Percentiles rank a stretch among this genome's conserved stretches.
Conservation (phyloP, 345 rosid species). For the Erysimum cheiranthoides region DNA sequence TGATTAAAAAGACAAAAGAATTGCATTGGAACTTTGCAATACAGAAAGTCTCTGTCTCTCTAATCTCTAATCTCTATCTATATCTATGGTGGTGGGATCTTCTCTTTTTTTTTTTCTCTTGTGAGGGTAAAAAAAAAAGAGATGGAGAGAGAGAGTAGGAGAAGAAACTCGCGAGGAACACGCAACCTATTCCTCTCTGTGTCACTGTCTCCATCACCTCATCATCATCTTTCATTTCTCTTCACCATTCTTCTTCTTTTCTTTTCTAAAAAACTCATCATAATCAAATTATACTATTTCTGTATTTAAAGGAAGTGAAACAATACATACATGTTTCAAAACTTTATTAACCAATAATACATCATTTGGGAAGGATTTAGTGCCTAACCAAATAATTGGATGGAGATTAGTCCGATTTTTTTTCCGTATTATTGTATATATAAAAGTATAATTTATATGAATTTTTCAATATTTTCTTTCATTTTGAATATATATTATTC, state of each 20-base stretch:
- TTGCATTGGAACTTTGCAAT: slow-evolving; percentile 37
- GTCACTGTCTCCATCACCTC: slow-evolving; percentile 42
- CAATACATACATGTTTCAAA: not conserved
- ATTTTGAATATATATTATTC: not conserved
- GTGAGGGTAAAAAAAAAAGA: not conserved
- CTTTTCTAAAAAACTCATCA: not conserved
- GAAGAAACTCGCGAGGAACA: slow-evolving; percentile 51
- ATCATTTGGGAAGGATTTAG: not conserved
- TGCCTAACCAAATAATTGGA: not conserved
- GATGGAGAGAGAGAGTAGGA: not conserved
- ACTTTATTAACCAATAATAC: not conserved
- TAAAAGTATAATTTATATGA: too few species aligned
- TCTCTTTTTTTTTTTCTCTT: not conserved
- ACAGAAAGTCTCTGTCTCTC: slow-evolving; percentile 39
- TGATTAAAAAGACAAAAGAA: slow-evolving; percentile 23
- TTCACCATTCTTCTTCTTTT: slow-evolving; percentile 31
- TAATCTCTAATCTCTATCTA: too few species aligned
- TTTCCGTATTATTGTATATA: not conserved
- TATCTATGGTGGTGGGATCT: slow-evolving; percentile 30
- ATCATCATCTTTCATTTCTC: slow-evolving; percentile 42
- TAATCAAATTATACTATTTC: not conserved
- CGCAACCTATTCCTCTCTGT: slow-evolving; percentile 45
- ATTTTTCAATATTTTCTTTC: not conserved
- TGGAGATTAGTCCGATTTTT: not conserved
- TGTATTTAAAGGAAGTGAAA: not conserved